Percentiles rank a stretch among this genome's conserved stretches.
Evolutionary conservation across 257 asterid species (phyloP).

Genomic region (Linaria vulgaris): DNA sequence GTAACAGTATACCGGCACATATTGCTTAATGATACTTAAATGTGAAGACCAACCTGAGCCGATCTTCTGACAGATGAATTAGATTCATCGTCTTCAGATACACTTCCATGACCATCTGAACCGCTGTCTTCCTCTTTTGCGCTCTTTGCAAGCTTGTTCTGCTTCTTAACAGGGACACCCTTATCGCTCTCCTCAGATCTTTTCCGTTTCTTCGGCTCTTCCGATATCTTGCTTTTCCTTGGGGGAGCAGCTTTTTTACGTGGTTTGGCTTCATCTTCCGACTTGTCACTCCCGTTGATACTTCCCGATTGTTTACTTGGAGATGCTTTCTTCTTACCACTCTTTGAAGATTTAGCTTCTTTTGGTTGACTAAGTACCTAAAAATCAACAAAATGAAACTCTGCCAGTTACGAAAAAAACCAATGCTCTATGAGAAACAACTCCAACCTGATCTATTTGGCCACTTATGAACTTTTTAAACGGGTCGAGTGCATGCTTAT

Average conservation of each 20-base stretch:
- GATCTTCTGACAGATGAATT: slow-evolving; percentile 48
- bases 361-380: slow-evolving; percentile 56
- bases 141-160: slow-evolving; percentile 43
- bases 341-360: slow-evolving; percentile 41
- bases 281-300: slow-evolving; percentile 40
- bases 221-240: slow-evolving; percentile 41
- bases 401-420: slow-evolving; percentile 12
- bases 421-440: slow-evolving; percentile 10
- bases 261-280: slow-evolving; percentile 38
- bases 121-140: slow-evolving; percentile 48
- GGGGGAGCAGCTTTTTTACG: slow-evolving; percentile 44
- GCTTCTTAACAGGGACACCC: slow-evolving; percentile 50
- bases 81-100: slow-evolving; percentile 63
- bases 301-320: slow-evolving; percentile 37
- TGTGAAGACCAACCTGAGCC: slow-evolving; percentile 43
- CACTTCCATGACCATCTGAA: slow-evolving; percentile 44
- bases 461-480: slow-evolving; percentile 63
- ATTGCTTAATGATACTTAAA: slow-evolving; percentile 12
- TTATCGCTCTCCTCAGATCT: slow-evolving; percentile 41
- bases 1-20: slow-evolving; percentile 11
- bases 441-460: slow-evolving; percentile 65
- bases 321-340: slow-evolving; percentile 43
- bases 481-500: slow-evolving; percentile 62
- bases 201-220: slow-evolving; percentile 63
- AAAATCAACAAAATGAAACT: slow-evolving; percentile 14